Base-by-base conservation (phyloP, 1,284 basidiomycete species). In the Sphaerobolus stellatus region DNA sequence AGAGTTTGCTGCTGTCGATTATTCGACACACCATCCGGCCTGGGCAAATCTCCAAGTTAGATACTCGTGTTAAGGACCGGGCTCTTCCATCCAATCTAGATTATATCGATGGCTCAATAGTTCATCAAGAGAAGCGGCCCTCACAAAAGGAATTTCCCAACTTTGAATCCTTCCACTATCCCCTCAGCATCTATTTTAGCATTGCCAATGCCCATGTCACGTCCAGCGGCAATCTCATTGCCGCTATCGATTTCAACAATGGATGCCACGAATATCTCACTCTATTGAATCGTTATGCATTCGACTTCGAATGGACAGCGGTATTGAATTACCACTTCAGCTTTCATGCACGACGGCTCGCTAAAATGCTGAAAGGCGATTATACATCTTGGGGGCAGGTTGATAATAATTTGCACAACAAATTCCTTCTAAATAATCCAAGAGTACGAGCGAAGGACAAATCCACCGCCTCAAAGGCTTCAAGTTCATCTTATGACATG, bases 321-420 rank as follows among this genome's bases (percentile, higher is more conserved):
- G 69, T 71, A 9, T 58, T 71, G 14, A 54, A 66, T 16, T 72
- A 72, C 52, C 70, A 72, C 50, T 62, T 67, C 40, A 67, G 66
- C 4, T 68, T 67, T 57, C 71, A 69, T 57, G 61, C 64, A 27
- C 61, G 66, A 27, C 58, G 69, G 9, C 66, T 66, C 31, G 64
- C 57, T 45, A 70, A 72, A 61, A 72, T 72, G 70, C 29, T 27
- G 7, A 16, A 29, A 11, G 45, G 45, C 45, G 27, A 47, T 22
- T 47, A 9, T 29, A 16, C 27, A 7, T 13, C 9, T 13, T 47
- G 45, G 45, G 45, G 45, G 6, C 22, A 25, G 22, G 29, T 47
- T 29, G 45, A 47, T 28, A 22, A 14, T 20, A 9, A 20, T 14
- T 27, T 5, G 14, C 5, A 18, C 9, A 40, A 38, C n/a, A 8